Evolutionary conservation across 83 land plant species (phyloP), one percentile per base, ranked within the genome.

Genomic region (Larix sibirica): DNA sequence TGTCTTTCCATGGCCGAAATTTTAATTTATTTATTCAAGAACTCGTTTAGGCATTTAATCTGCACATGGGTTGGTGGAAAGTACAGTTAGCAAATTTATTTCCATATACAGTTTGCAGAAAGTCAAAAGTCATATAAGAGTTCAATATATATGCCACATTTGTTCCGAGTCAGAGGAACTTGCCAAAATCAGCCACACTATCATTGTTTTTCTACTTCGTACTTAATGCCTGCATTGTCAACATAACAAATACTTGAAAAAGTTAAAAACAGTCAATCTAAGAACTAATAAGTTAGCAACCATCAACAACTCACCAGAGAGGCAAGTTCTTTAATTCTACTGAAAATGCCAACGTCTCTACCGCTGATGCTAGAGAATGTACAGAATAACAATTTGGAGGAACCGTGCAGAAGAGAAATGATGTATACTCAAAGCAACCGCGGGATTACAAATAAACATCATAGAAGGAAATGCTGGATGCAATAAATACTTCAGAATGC

Each of bases 161-260:
- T 4, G 23, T 73, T 33, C 44, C 44, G 10, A 42, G 54, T 20
- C 3, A 50, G 12, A 38, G 4, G 8, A 73, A 42, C 40, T 73
- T 73, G 23, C 54, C 76, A 5, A n/a, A 50, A 40, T 42, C 12
- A 42, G 14, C 10, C 56, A 50, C 56, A 50, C 10, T 50, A 50
- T 50, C 56, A 73, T 73, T 18, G n/a, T n/a, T 73, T 18, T 9
- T 4, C 10, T 42, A n/a, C 20, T 7, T 12, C 44, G 54, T n/a
- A 42, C 8, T 66, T 28, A 3, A 73, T 73, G 56, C 38, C 56
- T 73, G 47, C 77, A 42, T 69, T 69, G 44, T 69, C 42, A 69
- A 69, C 44, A 33, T 68, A 70, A 73, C 54, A 73, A 73, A 3
- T 73, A 42, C 54, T 42, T n/a, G 77, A 73, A 12, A 36, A 69